These are phyloP conservation scores for Cercophora samala DNA, from an alignment of 495 filamentous ascomycete genomes.

Conservation along the genomic window DNA sequence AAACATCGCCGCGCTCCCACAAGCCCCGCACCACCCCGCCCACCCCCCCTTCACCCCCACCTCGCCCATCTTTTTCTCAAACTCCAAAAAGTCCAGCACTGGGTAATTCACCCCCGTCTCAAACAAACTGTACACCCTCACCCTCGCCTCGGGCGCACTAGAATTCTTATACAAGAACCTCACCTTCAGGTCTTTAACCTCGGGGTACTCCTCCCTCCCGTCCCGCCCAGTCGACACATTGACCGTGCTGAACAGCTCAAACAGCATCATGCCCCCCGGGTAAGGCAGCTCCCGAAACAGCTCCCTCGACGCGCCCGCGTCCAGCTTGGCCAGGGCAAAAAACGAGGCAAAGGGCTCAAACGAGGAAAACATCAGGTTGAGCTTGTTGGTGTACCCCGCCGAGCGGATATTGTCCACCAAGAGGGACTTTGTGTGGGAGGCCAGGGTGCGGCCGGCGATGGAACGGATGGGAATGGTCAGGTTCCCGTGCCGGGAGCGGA, in stretches of 20 bases:
- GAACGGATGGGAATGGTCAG: slow-evolving; percentile 35
- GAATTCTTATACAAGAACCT: slow-evolving; percentile 42
- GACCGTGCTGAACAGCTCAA: slow-evolving; percentile 39
- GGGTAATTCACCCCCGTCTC: slow-evolving; percentile 27
- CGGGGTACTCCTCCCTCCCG: slow-evolving; percentile 22
- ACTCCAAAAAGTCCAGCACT: slow-evolving; percentile 29
- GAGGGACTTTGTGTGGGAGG: slow-evolving; percentile 27
- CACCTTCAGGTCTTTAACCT: slow-evolving; percentile 33
- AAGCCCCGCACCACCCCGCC: slow-evolving; percentile 37
- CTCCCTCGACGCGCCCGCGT: slow-evolving; percentile 15
- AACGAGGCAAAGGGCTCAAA: slow-evolving; percentile 44
- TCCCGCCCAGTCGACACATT: not conserved
- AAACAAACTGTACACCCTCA: slow-evolving; percentile 35
- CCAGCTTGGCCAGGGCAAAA: slow-evolving; percentile 36
- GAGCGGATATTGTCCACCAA: slow-evolving; percentile 33
- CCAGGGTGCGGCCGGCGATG: slow-evolving; percentile 43
- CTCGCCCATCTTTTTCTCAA: slow-evolving; percentile 24
- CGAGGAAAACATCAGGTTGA: slow-evolving; percentile 43
- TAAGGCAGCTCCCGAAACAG: slow-evolving; percentile 35
- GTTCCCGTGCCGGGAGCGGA: slow-evolving; percentile 36
- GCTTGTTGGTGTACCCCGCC: slow-evolving; percentile 30
- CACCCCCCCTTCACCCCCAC: slow-evolving; percentile 36
- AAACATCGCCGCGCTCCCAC: slow-evolving; percentile 29
- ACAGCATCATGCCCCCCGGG: slow-evolving; percentile 41
- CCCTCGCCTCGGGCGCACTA: slow-evolving; percentile 22